Base-by-base conservation (phyloP, 331 rosid species). In the Ulmus americana region DNA sequence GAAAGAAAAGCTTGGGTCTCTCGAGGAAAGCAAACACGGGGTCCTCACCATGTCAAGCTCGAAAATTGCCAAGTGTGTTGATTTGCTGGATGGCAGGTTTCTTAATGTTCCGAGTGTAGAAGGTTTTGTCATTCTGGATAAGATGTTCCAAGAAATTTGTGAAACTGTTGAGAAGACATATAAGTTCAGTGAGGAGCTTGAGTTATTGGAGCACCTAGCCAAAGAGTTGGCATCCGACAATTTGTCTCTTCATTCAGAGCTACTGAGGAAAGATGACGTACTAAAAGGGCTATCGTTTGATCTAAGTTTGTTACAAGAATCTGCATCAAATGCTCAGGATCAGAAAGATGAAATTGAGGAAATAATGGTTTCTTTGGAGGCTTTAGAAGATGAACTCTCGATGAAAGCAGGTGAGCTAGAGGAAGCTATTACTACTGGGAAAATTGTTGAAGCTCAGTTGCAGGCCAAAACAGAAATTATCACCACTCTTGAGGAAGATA, bases 261-360 rank as follows among this genome's bases (percentile, higher is more conserved):
- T 87, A 68, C 64, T 77, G n/a, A 79, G 97, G 73, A 94, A 84
- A 84, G 97, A 90, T 7, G 95, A 85, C 38, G 82, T 94, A 61
- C 89, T 89, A 43, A 81, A 77, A 46, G 99, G 99, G 55, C 68
- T 94, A 74, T 57, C 84, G 59, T 94, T 90, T 63, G 99, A 94
- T 77, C 75, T 90, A 65, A 90, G 99, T 75, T 82, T 94, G 85
- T 81, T 94, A 77, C 99, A 94, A 78, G 99, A 94, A 81, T 83
- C 99, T 43, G 90, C 99, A 45, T 87, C 99, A 11, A 84, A 76
- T 65, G 81, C 64, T 20, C 85, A 87, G 78, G 99, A 94, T 74
- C 83, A 82, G 59, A 85, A 84, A 64, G 99, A 87, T 68, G 91
- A 90, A 67, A 71, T 85, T 65, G 88, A 81, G 45, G 83, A 82